Base-by-base conservation (phyloP, 139 green algal genomes). In the Desmodesmus armatus region DNA sequence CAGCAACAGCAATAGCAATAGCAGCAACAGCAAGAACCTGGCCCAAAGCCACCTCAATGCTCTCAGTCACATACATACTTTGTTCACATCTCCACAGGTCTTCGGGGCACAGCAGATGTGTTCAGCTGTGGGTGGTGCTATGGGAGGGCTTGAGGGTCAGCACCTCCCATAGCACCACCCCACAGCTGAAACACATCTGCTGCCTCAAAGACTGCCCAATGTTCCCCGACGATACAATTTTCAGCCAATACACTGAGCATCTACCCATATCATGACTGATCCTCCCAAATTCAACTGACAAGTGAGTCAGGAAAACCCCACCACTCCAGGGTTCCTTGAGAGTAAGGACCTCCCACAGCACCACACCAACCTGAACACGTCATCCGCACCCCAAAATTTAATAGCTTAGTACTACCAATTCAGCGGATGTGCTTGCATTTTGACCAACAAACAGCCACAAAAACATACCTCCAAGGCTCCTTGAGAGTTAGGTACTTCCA, bases 331-430 rank as follows among this genome's bases (percentile, higher is more conserved):
- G 85, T 58, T 88, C 78, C 63, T 84, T 79, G 29, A 92, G 86
- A 2, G 89, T 92, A 47, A 92, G 51, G 41, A 91, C 69, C 87
- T 92, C 89, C 80, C 82, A 91, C 41, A 92, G 71, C 49, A 91
- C 60, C 11, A 88, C 84, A 2, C 78, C 83, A 72, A 87, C 31
- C 73, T 89, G 87, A 88, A 94, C 58, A 94, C 89, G 63, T 94
- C 91, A 17, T 87, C 78, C 29, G 78, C 55, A n/a, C n/a, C n/a
- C n/a, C n/a, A n/a, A n/a, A n/a, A n/a, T n/a, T n/a, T n/a, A n/a
- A n/a, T n/a, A n/a, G n/a, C n/a, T n/a, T n/a, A n/a, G n/a, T n/a
- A n/a, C n/a, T n/a, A n/a, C n/a, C n/a, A n/a, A n/a, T n/a, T n/a
- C n/a, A n/a, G n/a, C n/a, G n/a, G n/a, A n/a, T n/a, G n/a, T n/a